Evolutionary conservation across 208 protist genomes (phyloP), one percentile per base, ranked within the genome.

Genomic region (Leishmania martiniquensis): DNA sequence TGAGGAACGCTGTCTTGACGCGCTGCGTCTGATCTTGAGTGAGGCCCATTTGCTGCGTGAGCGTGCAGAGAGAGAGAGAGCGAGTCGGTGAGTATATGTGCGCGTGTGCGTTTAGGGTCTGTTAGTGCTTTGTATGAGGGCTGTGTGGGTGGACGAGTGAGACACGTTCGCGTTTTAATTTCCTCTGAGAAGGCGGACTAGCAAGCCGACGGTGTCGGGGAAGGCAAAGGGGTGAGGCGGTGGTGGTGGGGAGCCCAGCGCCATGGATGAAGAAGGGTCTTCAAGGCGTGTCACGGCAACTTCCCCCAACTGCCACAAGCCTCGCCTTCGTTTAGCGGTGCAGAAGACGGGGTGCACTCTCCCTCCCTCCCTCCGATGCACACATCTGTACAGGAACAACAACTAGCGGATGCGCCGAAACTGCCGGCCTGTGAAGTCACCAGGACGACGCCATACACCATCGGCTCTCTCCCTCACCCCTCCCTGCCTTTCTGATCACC

Each of bases 1-100:
- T 92, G 59, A 97, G 89, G 74, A 96, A 97, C 10, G 93, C 93
- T 1, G 90, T 97, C 85, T 97, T 97, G 37, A 97, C 85, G 66
- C 91, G 93, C 85, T 97, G 93, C 25, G 90, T 89, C 68, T 94
- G 81, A 37, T 95, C 91, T 10, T 85, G 79, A 10, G 89, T 92
- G 57, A 97, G 85, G 1, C 90, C 90, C 90, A 94, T 96, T 70
- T n/a, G n/a, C n/a, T 47, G 71, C 54, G 25, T 78, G 42, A 32
- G 17, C 52, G 37, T 76, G 51, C 42, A 10, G 60, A 42, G 7
- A 37, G 29, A 37, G 37, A 62, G 29, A 37, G 29, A 37, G 37
- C 29, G 29, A 6, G 57, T 62, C 29, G 22, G 32, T 76, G 49
- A n/a, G n/a, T 82, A 34, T 65, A 44, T 39, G 60, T 62, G 39